Percentiles rank a stretch among this genome's conserved stretches.
Evolutionary conservation across 2,329 filamentous ascomycete genomes (phyloP).

Genomic region (Alternaria alternata): DNA sequence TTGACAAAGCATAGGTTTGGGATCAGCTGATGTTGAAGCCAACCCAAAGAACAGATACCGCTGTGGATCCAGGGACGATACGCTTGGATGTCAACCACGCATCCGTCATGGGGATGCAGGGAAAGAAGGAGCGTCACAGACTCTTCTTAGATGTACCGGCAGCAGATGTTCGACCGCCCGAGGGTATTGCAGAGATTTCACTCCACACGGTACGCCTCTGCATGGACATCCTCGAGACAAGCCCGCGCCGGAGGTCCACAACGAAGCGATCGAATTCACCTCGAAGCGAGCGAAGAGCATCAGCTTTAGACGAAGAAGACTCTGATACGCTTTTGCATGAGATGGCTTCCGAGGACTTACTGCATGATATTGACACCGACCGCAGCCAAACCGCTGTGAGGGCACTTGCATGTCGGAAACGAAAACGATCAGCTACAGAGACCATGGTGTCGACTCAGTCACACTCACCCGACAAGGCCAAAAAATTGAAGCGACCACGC

Average conservation of each 20-base stretch:
- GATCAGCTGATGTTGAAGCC: constrained; percentile 41
- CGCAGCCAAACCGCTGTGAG: neutral
- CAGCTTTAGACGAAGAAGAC: neutral
- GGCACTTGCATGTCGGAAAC: constrained; percentile 1
- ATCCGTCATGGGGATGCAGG: constrained; percentile 7
- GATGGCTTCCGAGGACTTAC: neutral
- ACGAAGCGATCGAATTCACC: constrained; percentile 22
- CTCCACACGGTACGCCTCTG: constrained; percentile 42
- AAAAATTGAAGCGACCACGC: neutral
- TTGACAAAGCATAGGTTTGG: constrained; percentile 42
- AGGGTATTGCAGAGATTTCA: constrained; percentile 28
- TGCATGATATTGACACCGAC: neutral
- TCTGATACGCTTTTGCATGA: neutral
- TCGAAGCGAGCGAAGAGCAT: neutral
- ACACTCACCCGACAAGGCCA: neutral
- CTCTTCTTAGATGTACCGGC: constrained; percentile 33
- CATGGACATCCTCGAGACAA: constrained; percentile 30
- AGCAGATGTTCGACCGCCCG: constrained; percentile 43
- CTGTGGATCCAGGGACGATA: constrained; percentile 17
- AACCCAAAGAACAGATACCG: constrained; percentile 19
- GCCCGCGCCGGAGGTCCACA: constrained; percentile 9
- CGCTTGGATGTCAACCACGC: constrained; percentile 33
- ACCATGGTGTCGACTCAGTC: neutral
- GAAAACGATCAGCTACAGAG: constrained; percentile 8
- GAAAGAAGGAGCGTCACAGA: constrained; percentile 28